A percentile compares a stretch with the other conserved stretches of the same genome.
phyloP scores from a whole-genome alignment of 768 basidiomycete species.

The Boletus pseudopeckii region DNA sequence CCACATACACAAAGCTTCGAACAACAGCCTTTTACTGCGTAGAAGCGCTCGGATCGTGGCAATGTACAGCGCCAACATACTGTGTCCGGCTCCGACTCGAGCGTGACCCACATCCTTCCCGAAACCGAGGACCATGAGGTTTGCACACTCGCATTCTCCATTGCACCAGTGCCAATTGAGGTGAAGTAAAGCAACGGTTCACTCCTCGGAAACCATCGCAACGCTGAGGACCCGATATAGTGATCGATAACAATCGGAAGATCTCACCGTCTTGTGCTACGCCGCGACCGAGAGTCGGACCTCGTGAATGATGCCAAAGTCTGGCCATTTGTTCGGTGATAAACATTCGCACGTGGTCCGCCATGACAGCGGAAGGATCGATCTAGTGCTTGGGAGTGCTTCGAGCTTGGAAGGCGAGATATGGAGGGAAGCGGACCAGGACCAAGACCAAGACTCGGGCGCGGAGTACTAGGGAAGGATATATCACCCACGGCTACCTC shows the following conservation, averaged over 20 bases:
- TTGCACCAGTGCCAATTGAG: conserved; percentile 34
- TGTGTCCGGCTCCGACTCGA: conserved; percentile 19
- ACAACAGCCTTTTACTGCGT: conserved; percentile 8
- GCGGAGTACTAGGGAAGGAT: not conserved
- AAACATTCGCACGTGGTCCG: conserved; percentile 15
- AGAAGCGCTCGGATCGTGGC: conserved; percentile 9
- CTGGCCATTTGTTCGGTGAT: conserved; percentile 34
- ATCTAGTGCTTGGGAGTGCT: conserved; percentile 36
- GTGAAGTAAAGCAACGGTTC: conserved; percentile 35
- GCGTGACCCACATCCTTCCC: conserved; percentile 41
- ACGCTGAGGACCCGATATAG: conserved; percentile 43
- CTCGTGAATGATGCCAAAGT: conserved; percentile 51
- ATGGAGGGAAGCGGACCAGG: conserved; percentile 7
- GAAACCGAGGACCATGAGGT: conserved; percentile 36
- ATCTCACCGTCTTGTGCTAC: conserved; percentile 37
- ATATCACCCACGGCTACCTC: conserved; percentile 5
- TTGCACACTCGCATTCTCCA: conserved; percentile 44
- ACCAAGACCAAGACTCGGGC: not conserved
- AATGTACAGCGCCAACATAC: conserved; percentile 30
- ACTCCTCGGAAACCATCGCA: conserved; percentile 20
- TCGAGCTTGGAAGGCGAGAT: conserved; percentile 33
- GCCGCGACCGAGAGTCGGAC: conserved; percentile 50
- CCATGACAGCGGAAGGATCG: conserved; percentile 37
- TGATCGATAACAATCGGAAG: conserved; percentile 43
- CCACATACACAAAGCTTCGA: conserved; percentile 1